Base-by-base conservation (phyloP, 306 rosid genomes). In the Quercus berberidifolia region DNA sequence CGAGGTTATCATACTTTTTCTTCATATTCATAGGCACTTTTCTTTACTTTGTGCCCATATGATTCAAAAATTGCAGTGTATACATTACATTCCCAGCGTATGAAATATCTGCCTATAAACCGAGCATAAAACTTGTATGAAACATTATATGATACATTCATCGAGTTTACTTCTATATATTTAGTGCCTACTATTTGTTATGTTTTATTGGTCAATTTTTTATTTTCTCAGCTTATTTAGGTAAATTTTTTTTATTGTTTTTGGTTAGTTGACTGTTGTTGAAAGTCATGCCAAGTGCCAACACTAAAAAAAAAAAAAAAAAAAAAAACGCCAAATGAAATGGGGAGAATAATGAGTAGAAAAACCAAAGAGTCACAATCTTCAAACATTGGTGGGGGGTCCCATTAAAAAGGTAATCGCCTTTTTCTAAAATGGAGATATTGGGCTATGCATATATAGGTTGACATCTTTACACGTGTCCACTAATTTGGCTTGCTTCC, bases 351-450 rank as follows among this genome's bases (percentile, higher is more conserved):
- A 8, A 9, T 19, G 17, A 17, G 5, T 57, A 28, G 1, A 35
- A 69, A 74, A 51, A 43, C 58, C 78, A 83, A 76, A 33, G 55
- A 77, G 84, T 87, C 86, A 58, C 71, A 79, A 68, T 84, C 88
- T 76, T 51, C 81, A 64, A 52, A 82, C 79, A 79, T 79, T 59
- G 73, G 70, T 73, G 41, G 57, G 65, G 86, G 90, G 83, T 75
- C 79, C 78, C 81, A 6, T 75, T 4, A 55, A 62, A 81, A 81
- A 78, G 78, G 17, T 11, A 0, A 57, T 72, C 8, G 72, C 84
- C 79, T 84, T 83, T 78, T 64, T 13, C 21, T 41, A 41, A 41
- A 15, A 75, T 71, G 81, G 79, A 76, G 5, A 6, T 1, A 4
- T 70, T 71, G 81, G 83, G 83, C 80, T 65, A 55, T 21, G 67